Conservation (phyloP, 805 yeast genomes). For the Schizosaccharomyces cryophilus region DNA sequence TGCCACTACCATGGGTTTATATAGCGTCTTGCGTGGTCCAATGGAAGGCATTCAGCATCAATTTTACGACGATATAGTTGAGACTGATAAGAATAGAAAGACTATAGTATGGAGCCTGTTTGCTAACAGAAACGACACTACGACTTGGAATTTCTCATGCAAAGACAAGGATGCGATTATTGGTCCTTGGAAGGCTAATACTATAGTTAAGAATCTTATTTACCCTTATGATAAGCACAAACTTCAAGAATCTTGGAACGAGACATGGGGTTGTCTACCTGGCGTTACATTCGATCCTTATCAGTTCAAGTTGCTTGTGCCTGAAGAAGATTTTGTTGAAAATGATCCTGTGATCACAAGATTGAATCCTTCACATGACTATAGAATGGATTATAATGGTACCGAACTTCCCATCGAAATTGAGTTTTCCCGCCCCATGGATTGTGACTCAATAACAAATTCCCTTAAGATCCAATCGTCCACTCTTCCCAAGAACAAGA, state of each 20-base stretch:
- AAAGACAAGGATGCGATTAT: background rate
- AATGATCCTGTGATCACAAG: background rate
- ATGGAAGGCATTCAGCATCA: background rate
- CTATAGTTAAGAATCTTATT: background rate
- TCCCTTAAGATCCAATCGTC: background rate
- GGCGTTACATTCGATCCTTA: background rate
- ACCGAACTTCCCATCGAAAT: background rate
- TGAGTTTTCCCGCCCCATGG: constrained; percentile 1
- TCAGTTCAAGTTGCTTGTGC: background rate
- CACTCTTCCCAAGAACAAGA: background rate
- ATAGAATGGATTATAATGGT: background rate
- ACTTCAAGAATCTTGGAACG: background rate
- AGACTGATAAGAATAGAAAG: background rate
- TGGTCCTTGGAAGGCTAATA: background rate
- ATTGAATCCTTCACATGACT: background rate
- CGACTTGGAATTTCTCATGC: background rate
- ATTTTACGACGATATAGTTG: background rate
- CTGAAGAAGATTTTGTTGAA: background rate
- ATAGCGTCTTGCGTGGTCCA: background rate
- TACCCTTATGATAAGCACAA: background rate
- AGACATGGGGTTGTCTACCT: background rate
- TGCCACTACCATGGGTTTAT: background rate
- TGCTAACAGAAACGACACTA: background rate
- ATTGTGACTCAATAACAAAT: background rate
- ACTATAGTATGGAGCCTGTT: background rate